Conservation (phyloP, 116 monocot species). For the Zostera marina region DNA sequence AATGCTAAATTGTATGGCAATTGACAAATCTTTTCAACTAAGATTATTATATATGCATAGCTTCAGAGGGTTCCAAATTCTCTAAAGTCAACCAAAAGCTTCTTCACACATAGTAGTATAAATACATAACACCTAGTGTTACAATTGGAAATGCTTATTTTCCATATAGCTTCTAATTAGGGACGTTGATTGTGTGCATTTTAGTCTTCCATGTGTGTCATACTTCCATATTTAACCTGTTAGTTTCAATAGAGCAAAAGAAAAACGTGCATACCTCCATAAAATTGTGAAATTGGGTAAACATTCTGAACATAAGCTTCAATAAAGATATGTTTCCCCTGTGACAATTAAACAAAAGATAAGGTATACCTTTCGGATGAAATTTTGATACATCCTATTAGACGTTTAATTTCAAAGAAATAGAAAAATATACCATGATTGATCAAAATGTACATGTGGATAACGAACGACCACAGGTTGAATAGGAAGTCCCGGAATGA, state of each 20-base stretch:
- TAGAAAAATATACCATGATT: constrained; percentile 59
- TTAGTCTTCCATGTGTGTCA: too few species aligned
- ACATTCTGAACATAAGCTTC: constrained; percentile 92
- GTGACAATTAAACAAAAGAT: constrained; percentile 4
- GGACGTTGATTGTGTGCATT: too few species aligned
- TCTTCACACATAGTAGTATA: too few species aligned
- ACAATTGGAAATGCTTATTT: too few species aligned
- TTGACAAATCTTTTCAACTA: too few species aligned
- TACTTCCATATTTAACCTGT: not conserved
- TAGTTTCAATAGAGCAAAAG: not conserved
- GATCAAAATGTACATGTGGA: constrained; percentile 92
- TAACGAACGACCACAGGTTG: constrained; percentile 86
- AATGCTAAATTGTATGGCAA: too few species aligned
- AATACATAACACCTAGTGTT: too few species aligned
- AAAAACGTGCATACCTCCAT: constrained; percentile 53
- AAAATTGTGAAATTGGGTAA: constrained; percentile 94
- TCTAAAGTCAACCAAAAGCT: too few species aligned
- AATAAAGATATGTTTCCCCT: constrained; percentile 79
- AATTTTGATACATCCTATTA: not conserved
- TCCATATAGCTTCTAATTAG: too few species aligned
- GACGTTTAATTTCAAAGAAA: not conserved
- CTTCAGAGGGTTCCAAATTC: too few species aligned
- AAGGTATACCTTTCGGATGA: not conserved
- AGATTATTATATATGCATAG: too few species aligned
- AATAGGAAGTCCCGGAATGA: constrained; percentile 62